These are phyloP conservation scores for Euphorbia corollata DNA, from an alignment of 441 rosid genomes.

Conservation along the genomic window DNA sequence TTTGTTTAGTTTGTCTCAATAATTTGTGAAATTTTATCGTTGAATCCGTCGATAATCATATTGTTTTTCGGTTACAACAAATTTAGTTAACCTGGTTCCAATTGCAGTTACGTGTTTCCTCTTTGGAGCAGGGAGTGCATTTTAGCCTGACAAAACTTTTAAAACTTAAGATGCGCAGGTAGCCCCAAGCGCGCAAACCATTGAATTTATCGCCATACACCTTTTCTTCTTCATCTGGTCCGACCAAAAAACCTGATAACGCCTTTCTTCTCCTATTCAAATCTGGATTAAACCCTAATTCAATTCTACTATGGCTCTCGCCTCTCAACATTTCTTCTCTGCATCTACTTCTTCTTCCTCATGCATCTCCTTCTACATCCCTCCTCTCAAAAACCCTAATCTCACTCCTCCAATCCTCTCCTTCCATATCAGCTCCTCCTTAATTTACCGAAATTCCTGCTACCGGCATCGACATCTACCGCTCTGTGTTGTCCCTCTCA, in stretches of 20 bases:
- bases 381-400: constrained; percentile 21
- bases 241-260: neutral
- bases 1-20: too few species aligned
- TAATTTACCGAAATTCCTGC: constrained; percentile 15
- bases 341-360: constrained; percentile 25
- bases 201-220: constrained; percentile 27
- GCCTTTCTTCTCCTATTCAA: constrained; percentile 15
- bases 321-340: constrained; percentile 36
- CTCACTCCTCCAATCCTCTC: constrained; percentile 26
- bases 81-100: too few species aligned
- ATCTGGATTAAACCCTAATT: constrained; percentile 7
- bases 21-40: too few species aligned
- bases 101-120: too few species aligned
- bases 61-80: too few species aligned
- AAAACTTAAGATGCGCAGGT: constrained; percentile 13
- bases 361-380: constrained; percentile 30
- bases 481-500: constrained; percentile 22
- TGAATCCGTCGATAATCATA: too few species aligned
- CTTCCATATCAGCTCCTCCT: constrained; percentile 18
- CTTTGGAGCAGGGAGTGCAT: neutral
- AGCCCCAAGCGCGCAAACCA: constrained; percentile 15
- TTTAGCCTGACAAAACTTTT: neutral
- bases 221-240: neutral
- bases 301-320: constrained; percentile 37
- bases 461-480: neutral